phyloP scores from a whole-genome alignment of 1,284 basidiomycete genomes.

The Pseudomicrostroma phylloplanum region DNA sequence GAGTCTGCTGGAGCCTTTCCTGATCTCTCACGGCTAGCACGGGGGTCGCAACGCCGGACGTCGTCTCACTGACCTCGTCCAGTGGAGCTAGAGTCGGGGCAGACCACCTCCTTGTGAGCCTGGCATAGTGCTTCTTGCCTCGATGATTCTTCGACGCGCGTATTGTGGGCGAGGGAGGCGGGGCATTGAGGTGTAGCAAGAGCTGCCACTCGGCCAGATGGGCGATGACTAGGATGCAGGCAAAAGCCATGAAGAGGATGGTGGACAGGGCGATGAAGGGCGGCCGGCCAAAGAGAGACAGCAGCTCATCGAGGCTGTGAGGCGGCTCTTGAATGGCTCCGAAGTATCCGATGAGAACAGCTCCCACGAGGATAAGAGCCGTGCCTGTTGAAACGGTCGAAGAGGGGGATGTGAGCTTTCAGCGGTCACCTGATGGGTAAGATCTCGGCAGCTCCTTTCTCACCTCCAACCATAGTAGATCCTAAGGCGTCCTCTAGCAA shows the following conservation, averaged over 20 bases:
- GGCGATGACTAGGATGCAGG: slow-evolving; percentile 54
- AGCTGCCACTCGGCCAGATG: slow-evolving; percentile 49
- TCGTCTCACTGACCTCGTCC: slow-evolving; percentile 46
- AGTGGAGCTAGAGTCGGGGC: slow-evolving; percentile 45
- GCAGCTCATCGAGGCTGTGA: slow-evolving; percentile 79
- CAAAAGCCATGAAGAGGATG: slow-evolving; percentile 61
- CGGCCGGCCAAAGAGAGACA: slow-evolving; percentile 69
- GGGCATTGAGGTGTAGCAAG: slow-evolving; percentile 21
- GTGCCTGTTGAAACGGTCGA: slow-evolving; percentile 56
- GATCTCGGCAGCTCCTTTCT: slow-evolving; percentile 5
- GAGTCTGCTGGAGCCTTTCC: not conserved
- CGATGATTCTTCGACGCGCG: not conserved
- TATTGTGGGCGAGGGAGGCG: slow-evolving; percentile 14
- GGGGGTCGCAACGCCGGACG: slow-evolving; percentile 44
- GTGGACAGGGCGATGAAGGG: slow-evolving; percentile 69
- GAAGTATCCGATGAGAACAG: slow-evolving; percentile 82
- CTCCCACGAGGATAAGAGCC: slow-evolving; percentile 77
- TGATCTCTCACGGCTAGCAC: slow-evolving; percentile 19
- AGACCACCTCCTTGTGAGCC: slow-evolving; percentile 23
- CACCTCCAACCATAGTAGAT: slow-evolving; percentile 68
- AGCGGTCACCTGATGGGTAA: not conserved
- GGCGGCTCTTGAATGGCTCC: slow-evolving; percentile 86
- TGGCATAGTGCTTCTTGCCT: slow-evolving; percentile 13
- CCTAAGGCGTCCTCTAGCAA: slow-evolving; percentile 82
- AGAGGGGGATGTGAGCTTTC: not conserved